Percentiles rank a stretch among this genome's conserved stretches.
These are phyloP conservation scores for Malus hybrid DNA, from an alignment of 331 rosid genomes.

Conservation along the genomic window DNA sequence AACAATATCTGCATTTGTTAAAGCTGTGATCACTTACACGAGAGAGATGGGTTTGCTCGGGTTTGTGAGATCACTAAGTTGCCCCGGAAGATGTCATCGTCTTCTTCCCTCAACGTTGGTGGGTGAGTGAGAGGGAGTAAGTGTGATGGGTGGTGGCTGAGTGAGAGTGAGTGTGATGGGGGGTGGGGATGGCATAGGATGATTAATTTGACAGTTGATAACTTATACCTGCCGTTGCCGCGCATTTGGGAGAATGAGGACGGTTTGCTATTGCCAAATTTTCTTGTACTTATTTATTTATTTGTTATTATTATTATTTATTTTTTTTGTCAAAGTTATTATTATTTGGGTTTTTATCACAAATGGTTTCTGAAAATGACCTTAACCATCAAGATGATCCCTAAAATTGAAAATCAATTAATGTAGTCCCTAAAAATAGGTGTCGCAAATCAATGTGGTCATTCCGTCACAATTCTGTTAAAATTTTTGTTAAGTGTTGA, in stretches of 20 bases:
- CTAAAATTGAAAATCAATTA: too few species aligned
- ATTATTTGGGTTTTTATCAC: too few species aligned
- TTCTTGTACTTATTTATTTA: too few species aligned
- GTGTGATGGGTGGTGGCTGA: too few species aligned
- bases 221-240: neutral
- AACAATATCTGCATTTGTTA: neutral
- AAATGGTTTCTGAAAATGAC: too few species aligned
- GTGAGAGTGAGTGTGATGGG: too few species aligned
- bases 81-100: neutral
- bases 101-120: neutral
- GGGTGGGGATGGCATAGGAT: neutral
- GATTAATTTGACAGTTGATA: neutral
- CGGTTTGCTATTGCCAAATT: neutral
- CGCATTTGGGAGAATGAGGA: neutral
- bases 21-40: neutral
- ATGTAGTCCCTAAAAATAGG: too few species aligned
- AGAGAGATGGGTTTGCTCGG: neutral
- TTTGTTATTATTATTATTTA: too few species aligned
- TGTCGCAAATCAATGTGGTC: too few species aligned
- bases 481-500: rapidly evolving
- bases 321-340: too few species aligned
- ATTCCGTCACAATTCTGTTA: too few species aligned
- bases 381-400: rapidly evolving
- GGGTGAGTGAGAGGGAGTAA: neutral
- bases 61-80: neutral